Percentiles rank a stretch among this genome's conserved stretches.
These are phyloP conservation scores for Luzula sylvatica DNA, from an alignment of 176 grass and related monocot genomes.

Conservation along the genomic window DNA sequence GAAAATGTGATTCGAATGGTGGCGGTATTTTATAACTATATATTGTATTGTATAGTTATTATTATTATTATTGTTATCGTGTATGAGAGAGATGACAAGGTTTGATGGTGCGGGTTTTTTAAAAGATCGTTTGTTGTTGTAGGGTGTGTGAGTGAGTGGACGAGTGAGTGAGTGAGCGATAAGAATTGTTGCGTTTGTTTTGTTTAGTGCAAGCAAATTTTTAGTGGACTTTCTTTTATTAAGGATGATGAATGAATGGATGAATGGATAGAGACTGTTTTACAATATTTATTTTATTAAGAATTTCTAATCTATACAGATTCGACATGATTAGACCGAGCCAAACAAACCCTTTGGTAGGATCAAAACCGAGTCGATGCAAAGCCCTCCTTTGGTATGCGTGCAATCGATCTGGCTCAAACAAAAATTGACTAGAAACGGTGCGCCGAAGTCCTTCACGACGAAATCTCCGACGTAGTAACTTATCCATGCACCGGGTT, in stretches of 20 bases:
- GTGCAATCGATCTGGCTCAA: slow-evolving; percentile 21
- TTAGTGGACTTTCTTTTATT: background rate
- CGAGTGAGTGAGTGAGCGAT: slow-evolving; percentile 8
- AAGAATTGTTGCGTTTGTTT: too few species aligned
- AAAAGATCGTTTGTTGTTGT: slow-evolving; percentile 12
- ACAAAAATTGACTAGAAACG: slow-evolving; percentile 4
- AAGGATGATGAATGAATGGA: background rate
- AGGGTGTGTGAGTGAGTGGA: slow-evolving; percentile 15
- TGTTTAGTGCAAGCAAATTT: slow-evolving; percentile 12
- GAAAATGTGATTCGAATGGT: slow-evolving; percentile 27
- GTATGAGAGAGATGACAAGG: too few species aligned
- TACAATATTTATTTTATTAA: background rate
- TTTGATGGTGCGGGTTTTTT: background rate
- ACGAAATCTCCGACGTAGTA: slow-evolving; percentile 13
- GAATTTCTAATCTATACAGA: too few species aligned
- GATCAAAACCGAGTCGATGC: slow-evolving; percentile 6
- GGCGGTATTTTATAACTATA: slow-evolving; percentile 13
- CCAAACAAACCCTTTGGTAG: slow-evolving; percentile 17
- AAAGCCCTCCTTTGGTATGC: slow-evolving; percentile 17
- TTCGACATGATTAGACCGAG: too few species aligned
- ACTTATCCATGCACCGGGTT: slow-evolving; percentile 4
- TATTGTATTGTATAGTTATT: slow-evolving; percentile 21
- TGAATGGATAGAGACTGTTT: background rate
- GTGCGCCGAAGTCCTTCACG: background rate
- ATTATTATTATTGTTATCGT: too few species aligned